Conservation (phyloP, 2,329 filamentous ascomycete species). For the Penicillium capsulatum region DNA sequence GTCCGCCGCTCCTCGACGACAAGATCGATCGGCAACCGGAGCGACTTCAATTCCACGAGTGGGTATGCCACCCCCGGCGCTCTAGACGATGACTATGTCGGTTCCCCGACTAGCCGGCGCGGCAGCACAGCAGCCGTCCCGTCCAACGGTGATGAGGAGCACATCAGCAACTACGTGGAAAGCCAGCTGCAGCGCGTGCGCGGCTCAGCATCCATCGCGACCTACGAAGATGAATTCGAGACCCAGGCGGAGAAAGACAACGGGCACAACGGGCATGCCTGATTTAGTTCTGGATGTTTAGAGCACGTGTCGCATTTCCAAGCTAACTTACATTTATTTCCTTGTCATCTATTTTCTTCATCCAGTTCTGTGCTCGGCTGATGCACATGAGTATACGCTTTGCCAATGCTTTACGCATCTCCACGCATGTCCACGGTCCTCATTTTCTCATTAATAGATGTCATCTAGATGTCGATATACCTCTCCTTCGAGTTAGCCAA, state of each 20-base stretch:
- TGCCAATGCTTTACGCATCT: too few species aligned
- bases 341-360: neutral
- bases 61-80: conserved; percentile 29
- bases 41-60: conserved; percentile 62
- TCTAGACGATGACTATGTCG: conserved; percentile 34
- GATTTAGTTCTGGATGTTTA: too few species aligned
- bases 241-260: conserved; percentile 48
- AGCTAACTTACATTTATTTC: neutral
- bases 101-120: conserved; percentile 31
- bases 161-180: conserved; percentile 75
- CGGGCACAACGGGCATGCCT: conserved; percentile 14
- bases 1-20: conserved; percentile 76
- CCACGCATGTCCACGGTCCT: conserved; percentile 1
- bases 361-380: too few species aligned
- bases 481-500: conserved; percentile 4
- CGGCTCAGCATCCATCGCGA: conserved; percentile 50
- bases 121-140: conserved; percentile 32
- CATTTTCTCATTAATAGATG: conserved; percentile 7
- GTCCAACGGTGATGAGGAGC: conserved; percentile 52
- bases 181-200: conserved; percentile 73
- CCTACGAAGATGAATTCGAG: conserved; percentile 61
- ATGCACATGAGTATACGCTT: too few species aligned
- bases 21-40: conserved; percentile 77
- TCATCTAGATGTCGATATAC: conserved; percentile 3
- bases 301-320: too few species aligned